Evolutionary conservation across 75 land plant genomes (phyloP).

Genomic region (Selaginella tamariscina): DNA sequence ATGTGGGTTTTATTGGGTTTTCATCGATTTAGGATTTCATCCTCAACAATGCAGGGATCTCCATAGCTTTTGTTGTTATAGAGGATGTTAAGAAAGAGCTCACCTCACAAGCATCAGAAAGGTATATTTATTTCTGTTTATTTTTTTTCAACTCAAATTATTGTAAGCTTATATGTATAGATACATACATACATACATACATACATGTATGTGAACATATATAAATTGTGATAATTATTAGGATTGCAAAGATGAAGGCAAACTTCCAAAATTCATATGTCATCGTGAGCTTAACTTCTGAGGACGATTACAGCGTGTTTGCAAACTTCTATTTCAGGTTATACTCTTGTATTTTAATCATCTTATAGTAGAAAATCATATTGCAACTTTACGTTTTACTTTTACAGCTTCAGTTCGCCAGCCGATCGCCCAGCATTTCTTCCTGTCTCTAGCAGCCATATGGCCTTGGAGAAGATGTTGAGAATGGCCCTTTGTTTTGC

Average conservation of each 20-base stretch:
- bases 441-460: slow-evolving; percentile 45
- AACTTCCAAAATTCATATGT: slow-evolving; percentile 56
- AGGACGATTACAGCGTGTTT: slow-evolving; percentile 53
- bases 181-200: too few relatives aligned
- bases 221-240: too few relatives aligned
- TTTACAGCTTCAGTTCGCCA: slow-evolving; percentile 34
- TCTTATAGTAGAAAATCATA: not conserved
- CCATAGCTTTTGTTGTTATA: slow-evolving; percentile 57
- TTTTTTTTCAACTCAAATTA: slow-evolving; percentile 7
- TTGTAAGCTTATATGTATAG: too few relatives aligned
- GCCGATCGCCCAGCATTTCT: slow-evolving; percentile 62
- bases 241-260: slow-evolving; percentile 46
- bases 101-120: slow-evolving; percentile 22
- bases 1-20: not conserved
- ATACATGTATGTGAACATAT: too few relatives aligned
- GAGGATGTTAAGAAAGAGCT: slow-evolving; percentile 34
- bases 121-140: slow-evolving; percentile 21
- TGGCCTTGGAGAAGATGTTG: slow-evolving; percentile 83
- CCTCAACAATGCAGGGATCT: slow-evolving; percentile 62
- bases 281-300: slow-evolving; percentile 37
- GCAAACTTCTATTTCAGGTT: slow-evolving; percentile 55
- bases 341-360: slow-evolving; percentile 3
- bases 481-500: slow-evolving; percentile 60
- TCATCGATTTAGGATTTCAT: slow-evolving; percentile 48
- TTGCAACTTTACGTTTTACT: not conserved